These are phyloP conservation scores for Thinopyrum elongatum DNA, from an alignment of 176 grass and related monocot genomes.

Conservation along the genomic window DNA sequence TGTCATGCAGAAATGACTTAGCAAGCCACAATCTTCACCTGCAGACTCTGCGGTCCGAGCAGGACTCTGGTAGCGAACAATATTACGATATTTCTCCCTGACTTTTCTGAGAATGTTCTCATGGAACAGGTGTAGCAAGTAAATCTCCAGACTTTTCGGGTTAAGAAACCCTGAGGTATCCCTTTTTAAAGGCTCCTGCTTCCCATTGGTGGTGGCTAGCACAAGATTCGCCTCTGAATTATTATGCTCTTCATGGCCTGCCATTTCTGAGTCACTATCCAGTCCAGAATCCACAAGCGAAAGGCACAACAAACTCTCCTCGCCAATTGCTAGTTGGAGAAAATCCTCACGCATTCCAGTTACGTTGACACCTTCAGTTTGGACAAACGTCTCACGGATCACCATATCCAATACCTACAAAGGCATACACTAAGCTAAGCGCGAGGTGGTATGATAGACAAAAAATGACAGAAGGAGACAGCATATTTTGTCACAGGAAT, in stretches of 20 bases:
- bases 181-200: conserved; percentile 29
- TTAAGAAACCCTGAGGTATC: conserved; percentile 44
- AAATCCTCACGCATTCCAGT: conserved; percentile 94
- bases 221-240: conserved; percentile 49
- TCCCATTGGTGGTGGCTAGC: conserved; percentile 48
- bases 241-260: conserved; percentile 23
- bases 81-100: conserved; percentile 48
- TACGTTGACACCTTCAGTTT: conserved; percentile 71
- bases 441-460: conserved; percentile 4
- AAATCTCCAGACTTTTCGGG: conserved; percentile 69
- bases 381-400: conserved; percentile 68
- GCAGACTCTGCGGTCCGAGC: conserved; percentile 39
- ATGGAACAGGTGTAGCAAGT: conserved; percentile 80
- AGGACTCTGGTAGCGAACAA: conserved; percentile 22
- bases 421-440: conserved; percentile 22
- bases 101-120: conserved; percentile 54
- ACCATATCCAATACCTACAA: conserved; percentile 89
- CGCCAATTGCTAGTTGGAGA: conserved; percentile 87
- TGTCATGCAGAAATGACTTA: conserved; percentile 84
- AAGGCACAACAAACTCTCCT: conserved; percentile 77
- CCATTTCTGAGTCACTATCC: conserved; percentile 39
- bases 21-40: conserved; percentile 40
- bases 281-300: conserved; percentile 55
- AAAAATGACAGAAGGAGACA: background rate
- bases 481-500: background rate